These are phyloP conservation scores for Globisporangium ultimum DNA, from an alignment of 352 stramenopile genomes.

Conservation along the genomic window DNA sequence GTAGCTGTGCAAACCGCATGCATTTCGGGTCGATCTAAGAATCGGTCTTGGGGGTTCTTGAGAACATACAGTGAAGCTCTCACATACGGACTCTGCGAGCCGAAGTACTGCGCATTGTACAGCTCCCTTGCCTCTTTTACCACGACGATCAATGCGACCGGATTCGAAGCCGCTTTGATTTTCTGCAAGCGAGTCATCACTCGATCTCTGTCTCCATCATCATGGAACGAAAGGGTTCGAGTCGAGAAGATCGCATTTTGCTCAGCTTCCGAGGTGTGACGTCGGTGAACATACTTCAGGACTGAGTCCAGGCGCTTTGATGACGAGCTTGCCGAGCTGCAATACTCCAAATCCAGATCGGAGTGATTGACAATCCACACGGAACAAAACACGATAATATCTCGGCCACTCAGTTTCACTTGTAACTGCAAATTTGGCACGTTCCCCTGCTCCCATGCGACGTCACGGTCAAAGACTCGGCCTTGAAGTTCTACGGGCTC, in stretches of 20 bases:
- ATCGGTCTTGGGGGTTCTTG: constrained; percentile 78
- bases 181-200: constrained; percentile 67
- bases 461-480: constrained; percentile 60
- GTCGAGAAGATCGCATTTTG: constrained; percentile 61
- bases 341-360: constrained; percentile 83
- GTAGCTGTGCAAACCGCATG: constrained; percentile 67
- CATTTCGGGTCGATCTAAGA: constrained; percentile 78
- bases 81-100: constrained; percentile 83
- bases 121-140: constrained; percentile 74
- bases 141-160: constrained; percentile 78
- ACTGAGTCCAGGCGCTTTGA: constrained; percentile 59
- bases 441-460: constrained; percentile 65
- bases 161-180: constrained; percentile 71
- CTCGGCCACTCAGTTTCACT: constrained; percentile 74
- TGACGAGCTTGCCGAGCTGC: constrained; percentile 77
- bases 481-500: constrained; percentile 69
- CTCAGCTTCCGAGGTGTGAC: constrained; percentile 34
- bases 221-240: constrained; percentile 57
- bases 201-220: constrained; percentile 41
- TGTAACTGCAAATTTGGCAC: constrained; percentile 82
- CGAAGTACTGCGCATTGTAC: constrained; percentile 87
- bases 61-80: constrained; percentile 76
- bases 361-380: constrained; percentile 89
- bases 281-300: constrained; percentile 74
- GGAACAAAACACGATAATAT: constrained; percentile 84